These are phyloP conservation scores for Oryza australiensis DNA, from an alignment of 176 grass and related monocot genomes.

Conservation along the genomic window DNA sequence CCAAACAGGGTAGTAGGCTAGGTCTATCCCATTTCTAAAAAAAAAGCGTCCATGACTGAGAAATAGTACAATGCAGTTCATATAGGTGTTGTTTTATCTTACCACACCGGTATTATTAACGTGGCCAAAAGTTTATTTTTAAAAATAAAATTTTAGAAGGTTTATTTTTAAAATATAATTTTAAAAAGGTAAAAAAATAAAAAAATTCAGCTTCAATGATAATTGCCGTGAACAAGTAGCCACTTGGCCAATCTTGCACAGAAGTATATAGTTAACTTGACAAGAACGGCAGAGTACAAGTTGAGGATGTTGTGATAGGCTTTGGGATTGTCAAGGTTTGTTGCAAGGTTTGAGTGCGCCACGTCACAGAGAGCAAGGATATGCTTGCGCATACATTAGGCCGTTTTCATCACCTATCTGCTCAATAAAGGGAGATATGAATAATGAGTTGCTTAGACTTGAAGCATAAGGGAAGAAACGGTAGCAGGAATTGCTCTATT, in stretches of 20 bases:
- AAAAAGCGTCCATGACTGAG: not conserved
- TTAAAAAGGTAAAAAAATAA: too few relatives aligned
- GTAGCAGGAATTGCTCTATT: not conserved
- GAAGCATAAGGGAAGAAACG: slow-evolving; percentile 2
- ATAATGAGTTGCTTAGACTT: slow-evolving; percentile 24
- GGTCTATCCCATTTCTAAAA: too few relatives aligned
- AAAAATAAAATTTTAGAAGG: too few relatives aligned
- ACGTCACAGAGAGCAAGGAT: slow-evolving; percentile 27
- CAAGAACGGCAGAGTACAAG: slow-evolving; percentile 11
- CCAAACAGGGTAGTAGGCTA: too few relatives aligned
- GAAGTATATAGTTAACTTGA: slow-evolving; percentile 1
- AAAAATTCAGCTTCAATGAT: not conserved
- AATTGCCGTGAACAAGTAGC: not conserved
- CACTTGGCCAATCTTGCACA: slow-evolving; percentile 20
- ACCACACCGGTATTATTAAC: too few relatives aligned
- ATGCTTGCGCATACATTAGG: slow-evolving; percentile 1
- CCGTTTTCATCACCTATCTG: slow-evolving; percentile 6
- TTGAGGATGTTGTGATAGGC: not conserved
- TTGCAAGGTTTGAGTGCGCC: slow-evolving; percentile 45
- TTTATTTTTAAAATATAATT: too few relatives aligned
- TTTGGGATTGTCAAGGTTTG: not conserved
- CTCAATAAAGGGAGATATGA: not conserved
- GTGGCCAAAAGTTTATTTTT: too few relatives aligned
- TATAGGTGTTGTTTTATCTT: not conserved
- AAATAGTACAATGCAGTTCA: not conserved